Conservation (phyloP, 169 alveolate species). For the Cryptosporidium ryanae region DNA sequence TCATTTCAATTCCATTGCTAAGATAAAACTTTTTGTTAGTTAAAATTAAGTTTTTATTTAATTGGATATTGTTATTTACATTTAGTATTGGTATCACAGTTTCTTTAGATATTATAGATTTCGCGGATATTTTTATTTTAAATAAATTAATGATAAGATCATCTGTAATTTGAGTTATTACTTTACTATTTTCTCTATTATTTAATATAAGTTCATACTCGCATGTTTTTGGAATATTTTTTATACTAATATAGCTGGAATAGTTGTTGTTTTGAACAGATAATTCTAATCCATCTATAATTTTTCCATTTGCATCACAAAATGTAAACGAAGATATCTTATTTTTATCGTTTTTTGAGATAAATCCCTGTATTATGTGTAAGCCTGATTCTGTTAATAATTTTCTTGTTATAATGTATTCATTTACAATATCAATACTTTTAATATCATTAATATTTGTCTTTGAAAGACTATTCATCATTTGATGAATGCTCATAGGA, state of each 20-base stretch:
- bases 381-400: constrained; percentile 26
- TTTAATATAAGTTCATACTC: constrained; percentile 19
- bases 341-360: not conserved
- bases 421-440: constrained; percentile 9
- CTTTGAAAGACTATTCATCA: constrained; percentile 32
- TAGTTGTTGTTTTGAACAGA: not conserved
- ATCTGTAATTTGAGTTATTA: not conserved
- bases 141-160: not conserved
- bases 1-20: constrained; percentile 6
- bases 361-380: constrained; percentile 24
- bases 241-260: not conserved
- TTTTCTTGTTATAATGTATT: constrained; percentile 30
- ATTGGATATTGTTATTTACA: not conserved
- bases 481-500: constrained; percentile 39
- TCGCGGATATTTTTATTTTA: constrained; percentile 32
- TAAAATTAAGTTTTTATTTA: not conserved
- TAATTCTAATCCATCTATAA: constrained; percentile 11
- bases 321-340: constrained; percentile 5
- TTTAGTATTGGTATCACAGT: constrained; percentile 24
- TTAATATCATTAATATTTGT: constrained; percentile 12
- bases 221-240: constrained; percentile 22
- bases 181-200: not conserved
- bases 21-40: not conserved
- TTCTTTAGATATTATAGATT: constrained; percentile 22
- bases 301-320: constrained; percentile 36